Percentiles rank a stretch among this genome's conserved stretches.
Evolutionary conservation across 163 green algal species (phyloP).

Genomic region (Scenedesmus sp.): DNA sequence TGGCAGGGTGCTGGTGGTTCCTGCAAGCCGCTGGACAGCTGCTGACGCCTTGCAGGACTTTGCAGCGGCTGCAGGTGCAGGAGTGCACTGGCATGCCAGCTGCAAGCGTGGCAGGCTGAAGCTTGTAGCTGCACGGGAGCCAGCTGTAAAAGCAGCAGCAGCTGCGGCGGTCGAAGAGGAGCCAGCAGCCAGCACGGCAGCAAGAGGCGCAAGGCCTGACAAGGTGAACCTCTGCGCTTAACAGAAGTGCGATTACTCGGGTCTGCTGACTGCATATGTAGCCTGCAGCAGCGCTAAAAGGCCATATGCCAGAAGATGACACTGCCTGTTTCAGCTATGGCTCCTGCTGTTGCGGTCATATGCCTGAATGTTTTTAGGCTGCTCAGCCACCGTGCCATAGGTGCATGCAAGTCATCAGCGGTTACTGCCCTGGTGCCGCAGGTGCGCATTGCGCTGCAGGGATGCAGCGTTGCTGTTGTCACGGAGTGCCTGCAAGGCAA

Average conservation of each 20-base stretch:
- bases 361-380: not conserved
- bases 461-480: not conserved
- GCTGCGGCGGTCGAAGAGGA: not conserved
- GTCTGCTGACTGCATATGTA: not conserved
- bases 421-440: not conserved
- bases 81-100: constrained; percentile 15
- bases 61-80: not conserved
- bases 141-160: not conserved
- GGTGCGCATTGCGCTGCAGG: not conserved
- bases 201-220: not conserved
- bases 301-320: not conserved
- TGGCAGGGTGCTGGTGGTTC: constrained; percentile 17
- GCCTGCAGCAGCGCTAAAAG: too few species aligned
- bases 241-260: not conserved
- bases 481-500: constrained; percentile 2
- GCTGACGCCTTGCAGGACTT: constrained; percentile 20
- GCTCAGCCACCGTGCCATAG: not conserved
- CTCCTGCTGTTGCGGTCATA: not conserved
- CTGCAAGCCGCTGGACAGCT: not conserved
- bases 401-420: not conserved
- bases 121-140: not conserved
- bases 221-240: not conserved
- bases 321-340: not conserved
- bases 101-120: not conserved
- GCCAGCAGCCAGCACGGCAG: not conserved